Base-by-base conservation (phyloP, 495 filamentous ascomycete species). In the Tuber indicum region DNA sequence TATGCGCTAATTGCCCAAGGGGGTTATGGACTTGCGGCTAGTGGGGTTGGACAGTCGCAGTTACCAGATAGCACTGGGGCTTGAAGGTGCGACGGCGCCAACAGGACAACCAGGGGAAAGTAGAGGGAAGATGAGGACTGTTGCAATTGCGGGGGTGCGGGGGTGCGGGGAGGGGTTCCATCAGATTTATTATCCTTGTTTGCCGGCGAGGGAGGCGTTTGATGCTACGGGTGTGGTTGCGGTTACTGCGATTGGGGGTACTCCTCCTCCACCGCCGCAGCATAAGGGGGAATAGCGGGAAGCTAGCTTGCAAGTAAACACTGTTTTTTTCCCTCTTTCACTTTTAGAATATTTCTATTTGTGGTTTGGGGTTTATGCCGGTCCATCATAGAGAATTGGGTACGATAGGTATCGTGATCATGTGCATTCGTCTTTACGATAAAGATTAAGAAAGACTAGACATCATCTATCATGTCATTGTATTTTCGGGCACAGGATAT, bases 401-500 rank as follows among this genome's bases (percentile, higher is more conserved):
- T 26, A 58, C n/a, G n/a, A 9, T 12, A 52, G 52, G 52, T 62
- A n/a, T 32, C 52, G 26, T 12, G 2, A 17, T 66, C 58, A 66
- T 66, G 26, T 26, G 32, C 58, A 19, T 66, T 32, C 32, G 32
- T 26, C 5, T 32, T 66, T 66, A 17, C 26, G n/a, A 26, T 62
- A 12, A n/a, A 12, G 10, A n/a, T 32, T 26, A 62, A n/a, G n/a
- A 23, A 62, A 62, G 23, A 62, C 23, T 10, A n/a, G 49, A 2
- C 52, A 62, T 62, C 52, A 66, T 66, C 58, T 66, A 36, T 66
- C 58, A 66, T 19, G 32, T 66, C 26, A 36, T 66, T 66, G 58
- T 36, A 66, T 66, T 66, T 66, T 66, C 26, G 58, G 4, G 14
- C 36, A 36, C 5, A 16, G 26, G 58, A 36, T 66, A 36, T 66